These are phyloP conservation scores for Plasmodium reichenowi DNA, from an alignment of 169 alveolate species.

Conservation along the genomic window DNA sequence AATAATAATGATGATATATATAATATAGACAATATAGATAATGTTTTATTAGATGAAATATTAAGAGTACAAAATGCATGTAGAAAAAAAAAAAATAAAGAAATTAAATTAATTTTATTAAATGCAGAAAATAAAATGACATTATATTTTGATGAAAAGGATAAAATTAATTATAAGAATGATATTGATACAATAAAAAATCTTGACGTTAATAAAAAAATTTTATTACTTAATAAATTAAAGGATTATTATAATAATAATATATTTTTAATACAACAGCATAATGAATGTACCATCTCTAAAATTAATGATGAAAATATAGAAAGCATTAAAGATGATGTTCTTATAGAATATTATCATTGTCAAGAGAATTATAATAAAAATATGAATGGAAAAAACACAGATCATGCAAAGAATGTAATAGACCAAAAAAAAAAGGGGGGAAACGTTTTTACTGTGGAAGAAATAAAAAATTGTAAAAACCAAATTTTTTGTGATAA, in stretches of 20 bases:
- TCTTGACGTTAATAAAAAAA: conserved; percentile 18
- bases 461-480: background rate
- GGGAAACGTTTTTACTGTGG: background rate
- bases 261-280: background rate
- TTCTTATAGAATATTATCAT: background rate
- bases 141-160: background rate
- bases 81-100: background rate
- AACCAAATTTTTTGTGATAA: no score
- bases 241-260: conserved; percentile 25
- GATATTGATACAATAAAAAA: conserved; percentile 2
- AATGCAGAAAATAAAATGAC: background rate
- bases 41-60: conserved; percentile 12
- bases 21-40: conserved; percentile 7
- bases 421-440: background rate
- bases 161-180: background rate
- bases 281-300: background rate
- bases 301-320: background rate
- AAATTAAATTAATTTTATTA: conserved; percentile 4
- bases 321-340: background rate
- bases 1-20: background rate
- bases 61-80: conserved; percentile 9
- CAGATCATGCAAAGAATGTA: background rate
- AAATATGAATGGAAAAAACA: background rate
- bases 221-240: background rate
- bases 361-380: background rate